A percentile compares a stretch with the other conserved stretches of the same genome.
These are phyloP conservation scores for Triticum timopheevii DNA, from an alignment of 176 grass and related monocot genomes.

Conservation along the genomic window DNA sequence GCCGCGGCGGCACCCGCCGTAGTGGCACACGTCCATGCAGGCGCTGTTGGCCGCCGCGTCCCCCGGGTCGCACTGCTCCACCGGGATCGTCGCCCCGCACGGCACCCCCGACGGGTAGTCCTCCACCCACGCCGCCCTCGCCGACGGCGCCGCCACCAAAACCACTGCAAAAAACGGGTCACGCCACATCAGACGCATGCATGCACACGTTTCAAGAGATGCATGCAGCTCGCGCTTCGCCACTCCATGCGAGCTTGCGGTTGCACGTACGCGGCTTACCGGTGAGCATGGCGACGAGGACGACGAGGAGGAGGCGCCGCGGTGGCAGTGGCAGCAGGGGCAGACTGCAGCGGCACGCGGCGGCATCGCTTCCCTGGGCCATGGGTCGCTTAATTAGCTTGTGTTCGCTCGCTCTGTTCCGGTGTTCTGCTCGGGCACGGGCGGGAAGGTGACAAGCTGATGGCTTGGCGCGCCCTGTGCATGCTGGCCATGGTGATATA, in stretches of 20 bases:
- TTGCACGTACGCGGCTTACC: conserved; percentile 4
- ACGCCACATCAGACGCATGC: background rate
- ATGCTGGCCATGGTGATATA: conserved; percentile 21
- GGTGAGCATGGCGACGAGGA: conserved; percentile 20
- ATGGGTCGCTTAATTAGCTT: background rate
- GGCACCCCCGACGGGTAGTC: conserved; percentile 58
- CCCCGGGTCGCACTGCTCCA: conserved; percentile 57
- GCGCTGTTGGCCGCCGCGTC: conserved; percentile 57
- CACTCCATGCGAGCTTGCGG: background rate
- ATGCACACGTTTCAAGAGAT: background rate
- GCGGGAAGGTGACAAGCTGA: conserved; percentile 6
- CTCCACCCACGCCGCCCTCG: conserved; percentile 60
- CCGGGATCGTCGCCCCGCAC: conserved; percentile 54
- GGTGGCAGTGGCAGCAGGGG: background rate
- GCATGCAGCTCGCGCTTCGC: background rate
- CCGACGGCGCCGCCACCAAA: conserved; percentile 4
- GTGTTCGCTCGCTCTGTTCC: background rate
- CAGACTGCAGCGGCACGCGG: background rate
- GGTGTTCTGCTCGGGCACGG: background rate
- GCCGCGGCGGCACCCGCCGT: conserved; percentile 57
- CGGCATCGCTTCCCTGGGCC: background rate
- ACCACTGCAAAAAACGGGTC: conserved; percentile 9
- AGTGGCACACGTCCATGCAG: conserved; percentile 76
- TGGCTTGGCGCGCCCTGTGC: background rate
- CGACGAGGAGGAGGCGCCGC: conserved; percentile 4